Evolutionary conservation across 768 basidiomycete genomes (phyloP).

Genomic region (Cystofilobasidium macerans): DNA sequence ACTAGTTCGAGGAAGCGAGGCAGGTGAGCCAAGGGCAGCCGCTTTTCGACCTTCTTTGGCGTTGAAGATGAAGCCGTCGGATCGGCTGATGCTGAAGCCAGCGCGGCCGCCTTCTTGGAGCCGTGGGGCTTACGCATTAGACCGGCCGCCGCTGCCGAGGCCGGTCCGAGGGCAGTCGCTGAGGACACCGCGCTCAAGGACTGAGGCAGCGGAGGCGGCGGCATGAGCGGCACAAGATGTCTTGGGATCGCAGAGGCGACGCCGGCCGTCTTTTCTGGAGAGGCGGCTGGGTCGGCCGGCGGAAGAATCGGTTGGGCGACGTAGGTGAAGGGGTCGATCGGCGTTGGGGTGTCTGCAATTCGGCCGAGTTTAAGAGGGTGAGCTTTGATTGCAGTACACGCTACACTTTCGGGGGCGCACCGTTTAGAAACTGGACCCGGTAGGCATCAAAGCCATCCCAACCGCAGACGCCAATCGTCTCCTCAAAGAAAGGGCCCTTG

Average conservation of each 20-base stretch:
- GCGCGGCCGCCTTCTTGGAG: constrained; percentile 25
- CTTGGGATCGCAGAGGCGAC: constrained; percentile 24
- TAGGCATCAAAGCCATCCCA: constrained; percentile 63
- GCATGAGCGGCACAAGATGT: constrained; percentile 7
- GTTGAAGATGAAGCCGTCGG: not conserved
- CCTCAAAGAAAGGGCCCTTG: constrained; percentile 76
- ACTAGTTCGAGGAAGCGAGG: constrained; percentile 50
- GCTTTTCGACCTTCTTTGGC: constrained; percentile 36
- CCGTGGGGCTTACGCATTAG: not conserved
- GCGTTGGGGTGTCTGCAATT: constrained; percentile 54
- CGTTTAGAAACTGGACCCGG: constrained; percentile 72
- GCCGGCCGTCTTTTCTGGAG: constrained; percentile 33
- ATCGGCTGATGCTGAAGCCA: not conserved
- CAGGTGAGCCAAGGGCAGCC: constrained; percentile 59
- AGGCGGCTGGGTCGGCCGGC: constrained; percentile 27
- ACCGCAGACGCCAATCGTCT: constrained; percentile 52
- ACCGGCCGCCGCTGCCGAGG: constrained; percentile 18
- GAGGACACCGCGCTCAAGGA: constrained; percentile 24
- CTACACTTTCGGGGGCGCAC: constrained; percentile 42
- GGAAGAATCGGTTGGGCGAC: constrained; percentile 48
- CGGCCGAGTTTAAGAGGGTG: not conserved
- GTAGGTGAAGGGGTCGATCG: constrained; percentile 68
- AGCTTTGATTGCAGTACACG: constrained; percentile 6
- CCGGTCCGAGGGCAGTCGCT: constrained; percentile 36
- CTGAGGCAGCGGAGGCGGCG: constrained; percentile 24